Percentiles rank a stretch among this genome's conserved stretches.
These are phyloP conservation scores for Escovopsis sp. DNA, from an alignment of 2,329 filamentous ascomycete genomes.

Conservation along the genomic window DNA sequence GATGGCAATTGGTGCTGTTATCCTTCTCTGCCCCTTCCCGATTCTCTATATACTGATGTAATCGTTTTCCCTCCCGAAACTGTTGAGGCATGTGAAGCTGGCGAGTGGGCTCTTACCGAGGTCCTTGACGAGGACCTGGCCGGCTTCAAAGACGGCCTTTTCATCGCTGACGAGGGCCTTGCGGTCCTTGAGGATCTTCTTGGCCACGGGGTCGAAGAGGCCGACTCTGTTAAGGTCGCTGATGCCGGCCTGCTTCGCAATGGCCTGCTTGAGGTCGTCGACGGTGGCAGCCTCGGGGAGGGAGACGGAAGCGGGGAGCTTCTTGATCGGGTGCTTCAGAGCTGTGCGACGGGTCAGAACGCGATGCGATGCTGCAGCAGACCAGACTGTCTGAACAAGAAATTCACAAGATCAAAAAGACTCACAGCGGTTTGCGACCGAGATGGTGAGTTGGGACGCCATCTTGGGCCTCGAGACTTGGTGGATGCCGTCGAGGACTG, in stretches of 20 bases:
- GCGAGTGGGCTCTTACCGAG: conserved; percentile 45
- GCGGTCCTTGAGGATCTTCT: conserved; percentile 49
- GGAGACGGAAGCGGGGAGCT: conserved; percentile 37
- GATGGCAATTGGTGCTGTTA: too few relatives aligned
- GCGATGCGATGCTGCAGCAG: not conserved
- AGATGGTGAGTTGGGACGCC: conserved; percentile 7
- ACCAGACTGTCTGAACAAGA: not conserved
- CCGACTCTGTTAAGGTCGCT: conserved; percentile 47
- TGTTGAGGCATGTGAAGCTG: too few relatives aligned
- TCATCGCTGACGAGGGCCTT: conserved; percentile 36
- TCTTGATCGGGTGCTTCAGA: conserved; percentile 36
- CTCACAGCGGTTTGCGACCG: conserved; percentile 11
- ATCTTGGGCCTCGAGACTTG: conserved; percentile 1
- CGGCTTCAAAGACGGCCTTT: conserved; percentile 30
- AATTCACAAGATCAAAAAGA: not conserved
- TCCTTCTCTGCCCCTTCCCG: too few relatives aligned
- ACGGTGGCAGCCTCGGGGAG: conserved; percentile 37
- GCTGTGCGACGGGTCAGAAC: conserved; percentile 14
- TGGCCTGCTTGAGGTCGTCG: conserved; percentile 41
- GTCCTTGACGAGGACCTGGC: conserved; percentile 76
- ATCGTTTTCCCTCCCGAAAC: too few relatives aligned
- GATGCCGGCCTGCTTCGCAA: conserved; percentile 37
- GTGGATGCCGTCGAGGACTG: not conserved
- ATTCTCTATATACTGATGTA: too few relatives aligned
- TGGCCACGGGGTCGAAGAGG: conserved; percentile 43